phyloP scores from a whole-genome alignment of 352 stramenopile species.

The Pythium brachiatum region DNA sequence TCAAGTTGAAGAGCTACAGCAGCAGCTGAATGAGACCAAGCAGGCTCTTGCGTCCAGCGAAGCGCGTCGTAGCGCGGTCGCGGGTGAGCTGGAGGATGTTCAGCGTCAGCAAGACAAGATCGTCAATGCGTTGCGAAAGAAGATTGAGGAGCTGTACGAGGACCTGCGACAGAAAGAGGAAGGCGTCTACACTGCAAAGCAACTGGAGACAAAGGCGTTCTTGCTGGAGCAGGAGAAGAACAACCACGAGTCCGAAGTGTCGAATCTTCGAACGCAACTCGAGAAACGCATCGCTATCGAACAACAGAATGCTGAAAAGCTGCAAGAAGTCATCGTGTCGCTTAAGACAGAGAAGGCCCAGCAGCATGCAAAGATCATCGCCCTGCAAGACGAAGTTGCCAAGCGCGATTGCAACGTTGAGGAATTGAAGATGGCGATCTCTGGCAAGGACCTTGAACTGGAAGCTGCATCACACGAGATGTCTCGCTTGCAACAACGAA shows the following conservation, averaged over 20 bases:
- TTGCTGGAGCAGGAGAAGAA: constrained; percentile 25
- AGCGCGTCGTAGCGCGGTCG: constrained; percentile 25
- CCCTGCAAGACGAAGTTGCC: constrained; percentile 5
- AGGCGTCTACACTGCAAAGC: not conserved
- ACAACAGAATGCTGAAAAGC: not conserved
- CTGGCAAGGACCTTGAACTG: constrained; percentile 39
- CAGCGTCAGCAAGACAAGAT: constrained; percentile 27
- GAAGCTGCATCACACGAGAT: constrained; percentile 24
- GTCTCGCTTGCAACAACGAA: constrained; percentile 38
- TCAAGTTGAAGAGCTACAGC: constrained; percentile 44
- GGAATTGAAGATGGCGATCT: constrained; percentile 41
- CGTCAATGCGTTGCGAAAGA: constrained; percentile 33
- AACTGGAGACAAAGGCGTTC: constrained; percentile 14
- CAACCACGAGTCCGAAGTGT: not conserved
- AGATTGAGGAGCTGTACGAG: constrained; percentile 57
- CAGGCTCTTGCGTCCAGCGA: constrained; percentile 33
- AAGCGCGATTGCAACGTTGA: constrained; percentile 26
- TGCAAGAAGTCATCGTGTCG: constrained; percentile 22
- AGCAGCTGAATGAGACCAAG: constrained; percentile 41
- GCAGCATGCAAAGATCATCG: constrained; percentile 22
- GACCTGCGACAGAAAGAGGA: constrained; percentile 53
- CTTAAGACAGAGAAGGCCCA: constrained; percentile 39
- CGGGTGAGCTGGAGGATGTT: constrained; percentile 37
- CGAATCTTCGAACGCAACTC: not conserved
- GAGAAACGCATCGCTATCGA: constrained; percentile 5